phyloP scores from a whole-genome alignment of 768 basidiomycete genomes.

The Termitomyces sp. region DNA sequence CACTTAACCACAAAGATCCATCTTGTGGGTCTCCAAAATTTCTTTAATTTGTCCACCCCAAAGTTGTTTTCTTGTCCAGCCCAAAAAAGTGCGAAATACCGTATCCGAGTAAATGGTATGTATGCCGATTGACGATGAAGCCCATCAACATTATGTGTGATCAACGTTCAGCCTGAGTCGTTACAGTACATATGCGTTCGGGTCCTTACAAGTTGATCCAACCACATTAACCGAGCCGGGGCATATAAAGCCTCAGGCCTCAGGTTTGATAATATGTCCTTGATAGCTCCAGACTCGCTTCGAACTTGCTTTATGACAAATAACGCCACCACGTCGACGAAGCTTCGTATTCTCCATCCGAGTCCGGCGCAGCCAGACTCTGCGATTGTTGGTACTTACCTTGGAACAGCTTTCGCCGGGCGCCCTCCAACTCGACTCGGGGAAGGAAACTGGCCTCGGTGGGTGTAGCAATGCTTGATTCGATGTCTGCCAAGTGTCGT shows the following conservation, averaged over 20 bases:
- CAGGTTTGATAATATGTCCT: not conserved
- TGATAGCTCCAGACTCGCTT: not conserved
- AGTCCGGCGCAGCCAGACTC: constrained; percentile 38
- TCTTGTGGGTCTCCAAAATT: not conserved
- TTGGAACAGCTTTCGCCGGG: constrained; percentile 62
- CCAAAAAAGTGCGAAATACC: too few species aligned
- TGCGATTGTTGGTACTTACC: constrained; percentile 54
- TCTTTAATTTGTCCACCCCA: not conserved
- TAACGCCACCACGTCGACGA: constrained; percentile 42
- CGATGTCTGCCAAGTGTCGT: constrained; percentile 10
- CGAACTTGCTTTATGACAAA: constrained; percentile 18
- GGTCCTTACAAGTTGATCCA: too few species aligned
- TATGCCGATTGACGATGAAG: too few species aligned
- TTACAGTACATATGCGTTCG: too few species aligned
- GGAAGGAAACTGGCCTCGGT: constrained; percentile 69
- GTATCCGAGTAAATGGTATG: too few species aligned
- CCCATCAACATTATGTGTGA: too few species aligned
- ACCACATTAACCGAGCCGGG: too few species aligned
- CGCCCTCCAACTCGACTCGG: constrained; percentile 46
- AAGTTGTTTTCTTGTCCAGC: too few species aligned
- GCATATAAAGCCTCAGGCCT: not conserved
- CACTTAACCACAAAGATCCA: not conserved
- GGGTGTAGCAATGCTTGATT: constrained; percentile 20
- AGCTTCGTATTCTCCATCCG: constrained; percentile 54
- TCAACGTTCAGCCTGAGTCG: too few species aligned